phyloP scores from a whole-genome alignment of 805 yeast genomes.

The Brettanomyces sp. region DNA sequence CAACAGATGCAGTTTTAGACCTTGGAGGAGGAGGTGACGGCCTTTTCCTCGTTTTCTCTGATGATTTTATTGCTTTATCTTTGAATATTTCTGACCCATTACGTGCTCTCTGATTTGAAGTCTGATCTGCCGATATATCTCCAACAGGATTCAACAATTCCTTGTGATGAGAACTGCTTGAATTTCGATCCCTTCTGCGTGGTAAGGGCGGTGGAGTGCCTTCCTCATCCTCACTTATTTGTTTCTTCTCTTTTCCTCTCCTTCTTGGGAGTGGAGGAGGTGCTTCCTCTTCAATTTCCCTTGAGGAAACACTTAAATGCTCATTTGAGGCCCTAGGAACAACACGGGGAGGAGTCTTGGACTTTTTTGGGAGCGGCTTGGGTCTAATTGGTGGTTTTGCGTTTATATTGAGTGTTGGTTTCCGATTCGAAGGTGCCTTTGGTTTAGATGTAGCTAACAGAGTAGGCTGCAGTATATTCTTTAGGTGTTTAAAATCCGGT shows the following conservation, averaged over 20 bases:
- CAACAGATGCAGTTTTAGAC: not conserved
- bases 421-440: not conserved
- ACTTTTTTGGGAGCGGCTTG: not conserved
- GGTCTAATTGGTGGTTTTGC: not conserved
- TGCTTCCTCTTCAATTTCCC: not conserved
- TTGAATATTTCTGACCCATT: no score
- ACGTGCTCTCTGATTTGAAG: no score
- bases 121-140: no score
- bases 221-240: not conserved
- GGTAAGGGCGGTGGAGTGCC: not conserved
- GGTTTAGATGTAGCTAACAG: no score
- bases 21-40: not conserved
- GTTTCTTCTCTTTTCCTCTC: not conserved
- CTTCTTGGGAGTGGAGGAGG: conserved; percentile 1
- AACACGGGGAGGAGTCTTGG: not conserved
- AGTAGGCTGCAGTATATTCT: no score
- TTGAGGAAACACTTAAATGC: not conserved
- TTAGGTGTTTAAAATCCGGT: no score
- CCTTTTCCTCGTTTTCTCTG: not conserved
- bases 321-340: not conserved
- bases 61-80: no score
- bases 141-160: no score
- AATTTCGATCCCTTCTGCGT: not conserved
- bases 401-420: no score
- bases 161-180: not conserved